phyloP scores from a whole-genome alignment of 176 grass and related monocot species.

The Musa schizocarpa region DNA sequence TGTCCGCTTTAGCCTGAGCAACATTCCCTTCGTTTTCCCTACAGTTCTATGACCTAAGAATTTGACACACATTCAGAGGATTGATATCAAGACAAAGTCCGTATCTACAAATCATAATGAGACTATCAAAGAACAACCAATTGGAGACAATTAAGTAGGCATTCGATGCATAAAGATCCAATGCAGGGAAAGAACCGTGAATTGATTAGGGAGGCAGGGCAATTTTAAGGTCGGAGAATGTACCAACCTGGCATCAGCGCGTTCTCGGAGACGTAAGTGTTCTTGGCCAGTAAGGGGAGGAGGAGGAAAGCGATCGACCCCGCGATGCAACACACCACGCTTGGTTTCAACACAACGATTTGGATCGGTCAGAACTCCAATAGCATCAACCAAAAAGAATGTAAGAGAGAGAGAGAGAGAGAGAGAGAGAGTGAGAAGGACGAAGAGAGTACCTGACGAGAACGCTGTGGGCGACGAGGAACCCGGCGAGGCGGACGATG shows the following conservation, averaged over 20 bases:
- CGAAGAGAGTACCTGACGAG: slow-evolving; percentile 54
- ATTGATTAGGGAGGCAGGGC: too few species aligned
- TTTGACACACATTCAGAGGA: too few species aligned
- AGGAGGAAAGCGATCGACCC: slow-evolving; percentile 53
- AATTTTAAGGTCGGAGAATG: background rate
- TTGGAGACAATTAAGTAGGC: background rate
- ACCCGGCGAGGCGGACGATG: slow-evolving; percentile 62
- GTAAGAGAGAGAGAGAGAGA: background rate
- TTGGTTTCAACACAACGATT: background rate
- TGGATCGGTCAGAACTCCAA: background rate
- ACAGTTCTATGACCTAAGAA: too few species aligned
- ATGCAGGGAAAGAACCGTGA: background rate
- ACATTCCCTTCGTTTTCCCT: too few species aligned
- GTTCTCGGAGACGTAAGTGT: slow-evolving; percentile 88
- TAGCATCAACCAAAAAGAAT: background rate
- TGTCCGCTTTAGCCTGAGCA: too few species aligned
- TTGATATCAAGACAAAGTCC: too few species aligned
- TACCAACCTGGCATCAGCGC: slow-evolving; percentile 79
- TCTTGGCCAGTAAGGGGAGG: slow-evolving; percentile 75
- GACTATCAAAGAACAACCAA: too few species aligned
- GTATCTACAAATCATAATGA: too few species aligned
- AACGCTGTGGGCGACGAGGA: slow-evolving; percentile 68
- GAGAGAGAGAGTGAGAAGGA: background rate
- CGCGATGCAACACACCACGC: slow-evolving; percentile 44
- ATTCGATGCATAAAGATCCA: too few species aligned